Evolutionary conservation across 176 grass and related monocot genomes (phyloP).

Genomic region (Oryza glaberrima): DNA sequence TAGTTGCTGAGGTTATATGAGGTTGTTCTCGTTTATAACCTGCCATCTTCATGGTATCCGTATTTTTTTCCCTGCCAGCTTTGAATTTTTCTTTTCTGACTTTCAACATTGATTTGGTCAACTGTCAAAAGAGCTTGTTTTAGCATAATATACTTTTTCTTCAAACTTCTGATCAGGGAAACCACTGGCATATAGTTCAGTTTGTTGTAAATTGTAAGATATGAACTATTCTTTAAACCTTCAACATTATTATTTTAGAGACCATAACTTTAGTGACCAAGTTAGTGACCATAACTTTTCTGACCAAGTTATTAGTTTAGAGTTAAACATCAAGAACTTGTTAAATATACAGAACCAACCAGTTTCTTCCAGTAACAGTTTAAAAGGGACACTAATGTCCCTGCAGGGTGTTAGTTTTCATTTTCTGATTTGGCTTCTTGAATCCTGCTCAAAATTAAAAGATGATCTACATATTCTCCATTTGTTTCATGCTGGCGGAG

Average conservation of each 20-base stretch:
- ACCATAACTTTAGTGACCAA: conserved; percentile 4
- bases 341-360: conserved; percentile 1
- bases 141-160: conserved; percentile 14
- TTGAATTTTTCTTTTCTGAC: conserved; percentile 14
- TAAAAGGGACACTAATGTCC: neutral
- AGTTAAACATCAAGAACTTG: conserved; percentile 23
- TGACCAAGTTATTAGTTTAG: conserved; percentile 5
- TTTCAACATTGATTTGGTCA: neutral
- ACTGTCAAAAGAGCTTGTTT: neutral
- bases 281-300: neutral
- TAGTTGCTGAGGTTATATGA: neutral
- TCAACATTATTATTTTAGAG: neutral
- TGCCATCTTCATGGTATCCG: conserved; percentile 10
- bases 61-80: conserved; percentile 8
- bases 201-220: conserved; percentile 3
- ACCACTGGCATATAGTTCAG: neutral
- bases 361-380: neutral
- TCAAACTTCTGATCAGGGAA: neutral
- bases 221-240: neutral
- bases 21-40: conserved; percentile 18
- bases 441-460: neutral
- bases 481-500: conserved; percentile 5
- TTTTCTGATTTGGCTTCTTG: conserved; percentile 19
- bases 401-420: conserved; percentile 3
- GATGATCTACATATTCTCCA: conserved; percentile 4